A percentile compares a stretch with the other conserved stretches of the same genome.
Conservation (phyloP, 108 stramenopile genomes). For the Cyclotella sp. region DNA sequence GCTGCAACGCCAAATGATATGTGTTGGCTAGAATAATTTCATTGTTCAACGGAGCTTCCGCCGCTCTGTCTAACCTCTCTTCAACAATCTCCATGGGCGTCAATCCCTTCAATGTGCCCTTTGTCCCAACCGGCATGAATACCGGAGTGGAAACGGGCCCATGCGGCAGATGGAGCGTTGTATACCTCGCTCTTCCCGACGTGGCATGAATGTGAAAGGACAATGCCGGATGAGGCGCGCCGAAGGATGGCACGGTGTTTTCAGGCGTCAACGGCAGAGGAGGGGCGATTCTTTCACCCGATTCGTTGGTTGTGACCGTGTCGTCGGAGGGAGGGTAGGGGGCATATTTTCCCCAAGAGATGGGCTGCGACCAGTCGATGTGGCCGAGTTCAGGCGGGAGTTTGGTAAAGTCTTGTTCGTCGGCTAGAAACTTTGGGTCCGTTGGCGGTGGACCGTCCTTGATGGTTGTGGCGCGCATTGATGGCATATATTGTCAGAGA, state of each 20-base stretch:
- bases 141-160: slow-evolving; percentile 91
- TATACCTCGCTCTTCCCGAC: slow-evolving; percentile 72
- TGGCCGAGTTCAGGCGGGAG: slow-evolving; percentile 67
- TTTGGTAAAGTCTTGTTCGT: slow-evolving; percentile 46
- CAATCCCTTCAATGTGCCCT: slow-evolving; percentile 95
- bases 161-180: slow-evolving; percentile 78
- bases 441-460: slow-evolving; percentile 28
- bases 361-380: slow-evolving; percentile 67
- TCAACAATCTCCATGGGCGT: slow-evolving; percentile 73
- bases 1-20: slow-evolving; percentile 96
- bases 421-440: slow-evolving; percentile 30
- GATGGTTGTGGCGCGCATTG: not conserved
- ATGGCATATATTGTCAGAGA: too few species aligned
- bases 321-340: slow-evolving; percentile 54
- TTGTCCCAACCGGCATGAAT: slow-evolving; percentile 99
- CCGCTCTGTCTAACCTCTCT: slow-evolving; percentile 7
- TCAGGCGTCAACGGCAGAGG: slow-evolving; percentile 60
- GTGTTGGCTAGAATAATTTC: slow-evolving; percentile 96
- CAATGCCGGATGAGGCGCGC: slow-evolving; percentile 55
- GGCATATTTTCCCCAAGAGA: slow-evolving; percentile 77
- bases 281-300: slow-evolving; percentile 23
- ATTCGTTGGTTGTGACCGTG: slow-evolving; percentile 9
- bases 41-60: slow-evolving; percentile 55
- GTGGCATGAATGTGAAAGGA: slow-evolving; percentile 76
- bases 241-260: slow-evolving; percentile 57